Conservation (phyloP, 768 basidiomycete species). For the Paxillus rubicundulus region DNA sequence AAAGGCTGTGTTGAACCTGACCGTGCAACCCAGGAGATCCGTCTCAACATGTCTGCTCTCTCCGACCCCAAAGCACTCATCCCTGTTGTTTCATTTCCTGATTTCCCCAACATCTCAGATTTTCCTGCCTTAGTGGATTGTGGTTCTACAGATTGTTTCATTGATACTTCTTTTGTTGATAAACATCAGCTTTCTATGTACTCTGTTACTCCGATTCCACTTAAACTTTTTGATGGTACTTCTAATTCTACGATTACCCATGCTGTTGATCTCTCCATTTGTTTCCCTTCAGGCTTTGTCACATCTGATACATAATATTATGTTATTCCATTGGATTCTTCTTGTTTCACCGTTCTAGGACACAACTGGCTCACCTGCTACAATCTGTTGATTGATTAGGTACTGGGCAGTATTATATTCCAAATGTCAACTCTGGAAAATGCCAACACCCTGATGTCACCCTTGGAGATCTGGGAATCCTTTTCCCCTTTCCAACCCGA, state of each 20-base stretch:
- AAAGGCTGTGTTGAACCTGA: background rate
- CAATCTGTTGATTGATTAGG: slow-evolving; percentile 21
- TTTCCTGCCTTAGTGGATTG: background rate
- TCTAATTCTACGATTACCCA: background rate
- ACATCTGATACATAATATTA: no score
- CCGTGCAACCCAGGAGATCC: background rate
- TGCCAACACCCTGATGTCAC: no score
- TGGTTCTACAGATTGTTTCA: background rate
- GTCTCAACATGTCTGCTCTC: slow-evolving; percentile 5
- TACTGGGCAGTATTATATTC: slow-evolving; percentile 1
- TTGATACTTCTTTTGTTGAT: background rate
- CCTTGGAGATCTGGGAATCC: no score
- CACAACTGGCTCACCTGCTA: no score
- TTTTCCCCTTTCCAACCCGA: no score
- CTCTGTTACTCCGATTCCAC: background rate
- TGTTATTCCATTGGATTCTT: no score
- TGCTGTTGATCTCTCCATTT: background rate
- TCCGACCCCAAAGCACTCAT: background rate
- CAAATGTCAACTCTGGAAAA: no score
- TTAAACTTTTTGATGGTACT: background rate
- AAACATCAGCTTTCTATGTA: background rate
- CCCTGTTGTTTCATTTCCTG: background rate
- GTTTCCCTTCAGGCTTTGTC: background rate
- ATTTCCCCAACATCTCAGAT: background rate
- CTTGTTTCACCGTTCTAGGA: no score